Base-by-base conservation (phyloP, 2,329 filamentous ascomycete genomes). In the Fusarium pseudonygamai region DNA sequence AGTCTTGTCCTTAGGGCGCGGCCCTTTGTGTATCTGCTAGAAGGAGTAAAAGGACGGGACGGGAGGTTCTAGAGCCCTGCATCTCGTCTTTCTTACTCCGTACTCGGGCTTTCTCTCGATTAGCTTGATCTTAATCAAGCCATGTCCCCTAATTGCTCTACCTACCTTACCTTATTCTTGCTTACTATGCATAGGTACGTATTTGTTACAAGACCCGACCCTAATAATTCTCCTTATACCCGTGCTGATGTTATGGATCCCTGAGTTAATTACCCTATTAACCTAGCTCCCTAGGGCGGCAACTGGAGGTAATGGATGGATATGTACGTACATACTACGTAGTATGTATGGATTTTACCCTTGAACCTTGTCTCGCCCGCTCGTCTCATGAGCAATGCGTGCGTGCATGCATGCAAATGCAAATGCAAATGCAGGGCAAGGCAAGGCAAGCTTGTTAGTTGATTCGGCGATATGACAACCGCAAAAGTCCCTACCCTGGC, bases 401-500 rank as follows among this genome's bases (percentile, higher is more conserved):
- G 32, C 32, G 32, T 32, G 32, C 32, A 13, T 57, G 28, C 39
- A 20, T 34, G 55, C 30, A n/a, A n/a, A 56, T 56, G 52, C 53
- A 37, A 37, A 49, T 49, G 56, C 42, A 34, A 57, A 47, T 52
- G 56, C 30, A 47, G 22, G 28, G 45, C 45, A 47, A 26, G 28
- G 45, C 45, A 47, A 26, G 55, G 52, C 65, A 56, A 62, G 67
- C 62, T 71, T 73, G 65, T 74, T 73, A 73, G 67, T 73, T 46
- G 59, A 74, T 61, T 74, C 60, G 55, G 64, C 50, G 45, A 67
- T 71, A 56, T 62, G 58, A 65, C 55, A 43, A 74, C 63, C 46
- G 60, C 55, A 73, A 64, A 70, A 73, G 61, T 66, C 49, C 68
- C 64, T 50, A 10, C 64, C 68, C 46, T 67, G 36, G 30, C 49